Conservation (phyloP, 2,329 filamentous ascomycete genomes). For the Apiospora hydei region DNA sequence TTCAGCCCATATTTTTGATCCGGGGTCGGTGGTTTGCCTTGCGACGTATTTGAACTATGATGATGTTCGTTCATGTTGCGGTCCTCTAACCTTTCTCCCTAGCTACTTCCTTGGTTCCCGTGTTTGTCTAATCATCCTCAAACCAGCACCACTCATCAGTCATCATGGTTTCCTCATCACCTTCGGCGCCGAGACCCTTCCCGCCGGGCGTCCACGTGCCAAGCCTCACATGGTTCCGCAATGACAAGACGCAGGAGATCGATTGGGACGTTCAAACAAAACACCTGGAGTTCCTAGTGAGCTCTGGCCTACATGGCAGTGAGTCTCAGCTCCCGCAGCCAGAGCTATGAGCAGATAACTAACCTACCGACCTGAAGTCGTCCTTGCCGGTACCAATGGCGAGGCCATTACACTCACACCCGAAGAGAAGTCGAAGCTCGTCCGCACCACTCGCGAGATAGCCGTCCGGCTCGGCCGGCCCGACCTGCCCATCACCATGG, state of each 20-base stretch:
- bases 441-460: constrained; percentile 66
- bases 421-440: constrained; percentile 68
- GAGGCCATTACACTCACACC: constrained; percentile 73
- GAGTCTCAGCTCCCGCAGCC: constrained; percentile 24
- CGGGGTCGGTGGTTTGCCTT: neutral
- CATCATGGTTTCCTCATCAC: constrained; percentile 10
- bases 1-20: neutral
- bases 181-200: constrained; percentile 34
- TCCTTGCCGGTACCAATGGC: constrained; percentile 76
- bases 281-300: constrained; percentile 61
- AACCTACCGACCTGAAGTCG: constrained; percentile 47
- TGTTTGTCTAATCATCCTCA: neutral
- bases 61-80: too few relatives aligned
- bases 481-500: constrained; percentile 70
- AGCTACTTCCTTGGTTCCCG: neutral
- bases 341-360: neutral
- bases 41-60: neutral
- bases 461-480: constrained; percentile 64
- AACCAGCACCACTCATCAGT: neutral
- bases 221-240: constrained; percentile 61
- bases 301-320: constrained; percentile 60
- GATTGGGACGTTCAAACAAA: constrained; percentile 62
- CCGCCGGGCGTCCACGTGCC: constrained; percentile 64
- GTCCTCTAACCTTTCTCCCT: neutral
- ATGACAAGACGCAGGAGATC: constrained; percentile 56